Conservation (phyloP, 1,284 basidiomycete genomes). For the Bjerkandera adusta region DNA sequence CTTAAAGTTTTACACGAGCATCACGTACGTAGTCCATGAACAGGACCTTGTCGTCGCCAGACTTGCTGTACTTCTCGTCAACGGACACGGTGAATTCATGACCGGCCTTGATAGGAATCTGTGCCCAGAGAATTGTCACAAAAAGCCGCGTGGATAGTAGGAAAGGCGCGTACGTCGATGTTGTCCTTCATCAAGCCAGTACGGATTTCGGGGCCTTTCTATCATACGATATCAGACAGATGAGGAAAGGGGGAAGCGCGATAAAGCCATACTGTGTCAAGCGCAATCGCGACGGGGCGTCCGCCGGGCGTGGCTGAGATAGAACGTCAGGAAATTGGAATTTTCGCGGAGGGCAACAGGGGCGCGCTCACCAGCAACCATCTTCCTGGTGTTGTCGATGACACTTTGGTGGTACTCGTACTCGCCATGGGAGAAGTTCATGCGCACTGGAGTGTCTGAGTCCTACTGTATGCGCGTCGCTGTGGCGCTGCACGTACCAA, state of each 20-base stretch:
- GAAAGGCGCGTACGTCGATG: conserved; percentile 67
- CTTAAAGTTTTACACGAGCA: not conserved
- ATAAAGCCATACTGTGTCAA: conserved; percentile 97
- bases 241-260: conserved; percentile 21
- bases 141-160: conserved; percentile 5
- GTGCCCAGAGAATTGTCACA: conserved; percentile 2
- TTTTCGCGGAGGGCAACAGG: conserved; percentile 10
- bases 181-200: conserved; percentile 91
- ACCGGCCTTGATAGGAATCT: conserved; percentile 85
- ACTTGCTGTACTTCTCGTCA: conserved; percentile 79
- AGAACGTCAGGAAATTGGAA: too few relatives aligned
- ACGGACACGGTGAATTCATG: conserved; percentile 95
- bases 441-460: conserved; percentile 68
- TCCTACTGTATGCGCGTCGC: not conserved
- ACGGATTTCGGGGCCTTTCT: conserved; percentile 99
- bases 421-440: conserved; percentile 97
- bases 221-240: conserved; percentile 7
- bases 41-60: conserved; percentile 80
- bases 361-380: conserved; percentile 69
- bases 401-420: conserved; percentile 98
- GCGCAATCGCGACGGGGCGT: conserved; percentile 94
- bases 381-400: conserved; percentile 92
- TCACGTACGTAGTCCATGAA: conserved; percentile 87
- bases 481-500: conserved; percentile 64
- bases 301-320: conserved; percentile 53